These are phyloP conservation scores for Colletotrichum sp. DNA, from an alignment of 2,329 filamentous ascomycete genomes.

Conservation along the genomic window DNA sequence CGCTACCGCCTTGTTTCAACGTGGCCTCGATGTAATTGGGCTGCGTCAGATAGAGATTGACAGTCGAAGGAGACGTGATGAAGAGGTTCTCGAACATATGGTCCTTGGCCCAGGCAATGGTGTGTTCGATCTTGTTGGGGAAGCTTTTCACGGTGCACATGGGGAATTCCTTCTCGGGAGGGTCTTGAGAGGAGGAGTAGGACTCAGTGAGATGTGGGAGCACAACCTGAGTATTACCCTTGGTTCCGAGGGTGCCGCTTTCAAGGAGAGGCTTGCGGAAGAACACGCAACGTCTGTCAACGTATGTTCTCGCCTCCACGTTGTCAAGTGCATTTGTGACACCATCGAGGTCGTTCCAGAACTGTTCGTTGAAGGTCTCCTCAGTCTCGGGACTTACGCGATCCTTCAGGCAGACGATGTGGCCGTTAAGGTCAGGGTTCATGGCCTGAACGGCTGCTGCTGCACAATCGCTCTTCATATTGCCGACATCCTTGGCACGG, in stretches of 20 bases:
- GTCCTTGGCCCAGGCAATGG: constrained; percentile 97
- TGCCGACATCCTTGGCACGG: constrained; percentile 89
- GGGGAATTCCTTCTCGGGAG: constrained; percentile 97
- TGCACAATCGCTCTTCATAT: constrained; percentile 95
- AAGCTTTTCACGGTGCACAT: constrained; percentile 99
- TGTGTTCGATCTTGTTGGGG: constrained; percentile 98
- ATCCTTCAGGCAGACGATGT: constrained; percentile 86
- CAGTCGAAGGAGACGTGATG: constrained; percentile 90
- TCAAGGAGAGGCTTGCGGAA: constrained; percentile 97
- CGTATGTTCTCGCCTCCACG: constrained; percentile 94
- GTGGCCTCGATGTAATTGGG: constrained; percentile 88
- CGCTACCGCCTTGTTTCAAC: constrained; percentile 90
- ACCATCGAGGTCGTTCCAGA: constrained; percentile 86
- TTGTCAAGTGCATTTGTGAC: constrained; percentile 98
- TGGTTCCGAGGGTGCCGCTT: constrained; percentile 97
- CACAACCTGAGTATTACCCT: constrained; percentile 97
- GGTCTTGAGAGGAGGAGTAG: constrained; percentile 93
- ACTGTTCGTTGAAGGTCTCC: constrained; percentile 90
- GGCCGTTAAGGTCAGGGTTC: constrained; percentile 90
- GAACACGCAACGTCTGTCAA: constrained; percentile 95
- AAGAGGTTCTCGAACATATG: constrained; percentile 90
- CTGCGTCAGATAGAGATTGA: constrained; percentile 92
- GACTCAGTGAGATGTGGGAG: constrained; percentile 92
- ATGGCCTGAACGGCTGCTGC: constrained; percentile 89
- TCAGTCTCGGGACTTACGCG: constrained; percentile 92